These are phyloP conservation scores for Russula dissimulans DNA, from an alignment of 768 basidiomycete genomes.

Conservation along the genomic window DNA sequence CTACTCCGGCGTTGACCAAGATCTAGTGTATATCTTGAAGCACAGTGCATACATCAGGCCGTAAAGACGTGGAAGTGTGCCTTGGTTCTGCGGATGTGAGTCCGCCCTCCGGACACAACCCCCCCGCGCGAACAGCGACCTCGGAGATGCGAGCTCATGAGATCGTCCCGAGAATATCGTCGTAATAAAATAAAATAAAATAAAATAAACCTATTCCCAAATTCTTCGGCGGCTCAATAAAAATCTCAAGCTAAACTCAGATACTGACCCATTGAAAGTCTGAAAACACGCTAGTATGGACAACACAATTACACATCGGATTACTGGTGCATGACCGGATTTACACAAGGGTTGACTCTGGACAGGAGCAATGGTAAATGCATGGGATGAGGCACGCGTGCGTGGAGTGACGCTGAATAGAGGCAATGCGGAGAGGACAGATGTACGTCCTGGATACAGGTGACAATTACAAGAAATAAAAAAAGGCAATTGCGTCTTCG, in stretches of 20 bases:
- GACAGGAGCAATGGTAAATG: not conserved
- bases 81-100: no score
- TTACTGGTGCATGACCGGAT: conserved; percentile 3
- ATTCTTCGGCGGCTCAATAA: no score
- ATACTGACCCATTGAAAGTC: not conserved
- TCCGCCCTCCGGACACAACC: no score
- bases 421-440: not conserved
- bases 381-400: not conserved
- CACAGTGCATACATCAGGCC: no score
- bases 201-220: no score
- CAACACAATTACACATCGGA: not conserved
- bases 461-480: conserved; percentile 13
- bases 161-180: no score
- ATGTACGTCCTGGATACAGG: not conserved
- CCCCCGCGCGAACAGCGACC: no score
- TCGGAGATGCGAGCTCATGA: no score
- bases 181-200: no score
- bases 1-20: not conserved
- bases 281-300: not conserved
- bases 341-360: not conserved
- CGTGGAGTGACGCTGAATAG: not conserved
- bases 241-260: no score
- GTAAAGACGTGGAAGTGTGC: not conserved
- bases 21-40: no score
- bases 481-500: not conserved